phyloP scores from a whole-genome alignment of 345 rosid genomes.

The Mercurialis annua region DNA sequence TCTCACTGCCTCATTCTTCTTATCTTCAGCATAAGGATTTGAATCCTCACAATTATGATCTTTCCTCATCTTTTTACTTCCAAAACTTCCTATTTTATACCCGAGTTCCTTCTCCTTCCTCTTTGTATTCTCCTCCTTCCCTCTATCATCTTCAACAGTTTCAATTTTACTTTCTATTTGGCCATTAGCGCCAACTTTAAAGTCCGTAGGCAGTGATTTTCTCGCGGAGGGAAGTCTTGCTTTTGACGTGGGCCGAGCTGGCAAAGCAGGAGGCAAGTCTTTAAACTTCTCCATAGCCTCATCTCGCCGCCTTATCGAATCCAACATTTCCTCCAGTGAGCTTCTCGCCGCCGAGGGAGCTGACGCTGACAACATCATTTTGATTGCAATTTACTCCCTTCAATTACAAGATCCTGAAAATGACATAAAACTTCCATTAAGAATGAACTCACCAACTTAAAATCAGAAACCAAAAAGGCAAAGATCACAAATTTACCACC shows the following conservation, averaged over 20 bases:
- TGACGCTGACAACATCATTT: conserved; percentile 81
- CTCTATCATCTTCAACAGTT: conserved; percentile 22
- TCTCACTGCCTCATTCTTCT: conserved; percentile 24
- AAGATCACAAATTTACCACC: background rate
- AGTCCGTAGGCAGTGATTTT: conserved; percentile 59
- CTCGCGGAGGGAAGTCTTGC: conserved; percentile 82
- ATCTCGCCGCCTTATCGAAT: conserved; percentile 64
- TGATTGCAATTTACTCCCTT: background rate
- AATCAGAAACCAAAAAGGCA: background rate
- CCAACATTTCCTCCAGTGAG: conserved; percentile 98
- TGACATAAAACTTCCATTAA: background rate
- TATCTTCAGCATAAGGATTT: conserved; percentile 56
- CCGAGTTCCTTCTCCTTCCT: conserved; percentile 64
- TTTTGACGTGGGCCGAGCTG: conserved; percentile 78
- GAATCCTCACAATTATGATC: conserved; percentile 45
- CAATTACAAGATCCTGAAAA: conserved; percentile 24
- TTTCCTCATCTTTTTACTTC: conserved; percentile 74
- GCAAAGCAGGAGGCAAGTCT: conserved; percentile 90
- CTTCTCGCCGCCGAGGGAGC: conserved; percentile 60
- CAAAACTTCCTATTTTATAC: conserved; percentile 55
- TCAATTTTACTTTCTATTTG: conserved; percentile 21
- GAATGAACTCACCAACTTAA: background rate
- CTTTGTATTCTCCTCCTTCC: conserved; percentile 59
- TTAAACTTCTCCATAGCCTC: conserved; percentile 55
- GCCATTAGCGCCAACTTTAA: conserved; percentile 38